Percentiles rank a stretch among this genome's conserved stretches.
phyloP scores from a whole-genome alignment of 306 rosid species.

The Sesbania bispinosa region DNA sequence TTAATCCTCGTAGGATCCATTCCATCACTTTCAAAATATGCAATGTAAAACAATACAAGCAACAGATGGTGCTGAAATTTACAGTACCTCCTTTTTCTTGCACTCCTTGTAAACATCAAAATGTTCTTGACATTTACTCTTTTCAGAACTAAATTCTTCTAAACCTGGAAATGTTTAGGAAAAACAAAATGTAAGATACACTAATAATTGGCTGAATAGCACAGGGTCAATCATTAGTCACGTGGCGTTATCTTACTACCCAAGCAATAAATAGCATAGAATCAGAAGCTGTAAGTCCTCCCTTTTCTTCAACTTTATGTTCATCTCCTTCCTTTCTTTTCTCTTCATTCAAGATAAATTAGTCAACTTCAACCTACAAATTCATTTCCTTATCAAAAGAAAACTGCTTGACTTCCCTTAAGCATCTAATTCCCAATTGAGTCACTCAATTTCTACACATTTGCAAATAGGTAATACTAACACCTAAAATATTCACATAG shows the following conservation, averaged over 20 bases:
- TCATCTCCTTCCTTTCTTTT: background rate
- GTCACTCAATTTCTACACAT: background rate
- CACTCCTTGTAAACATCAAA: constrained; percentile 94
- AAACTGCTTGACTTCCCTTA: background rate
- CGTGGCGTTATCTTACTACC: background rate
- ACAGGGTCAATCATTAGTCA: background rate
- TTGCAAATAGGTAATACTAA: background rate
- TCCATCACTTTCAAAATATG: background rate
- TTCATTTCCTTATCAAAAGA: background rate
- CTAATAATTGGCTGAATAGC: background rate
- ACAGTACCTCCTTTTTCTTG: constrained; percentile 86
- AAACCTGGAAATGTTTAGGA: constrained; percentile 52
- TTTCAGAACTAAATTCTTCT: constrained; percentile 62
- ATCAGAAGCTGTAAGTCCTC: background rate
- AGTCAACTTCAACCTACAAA: background rate
- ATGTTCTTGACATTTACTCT: constrained; percentile 88
- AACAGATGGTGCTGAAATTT: constrained; percentile 8
- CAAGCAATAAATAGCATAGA: background rate
- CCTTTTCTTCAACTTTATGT: background rate
- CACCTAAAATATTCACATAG: background rate
- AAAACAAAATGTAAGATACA: constrained; percentile 1
- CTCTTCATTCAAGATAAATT: background rate
- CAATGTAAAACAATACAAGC: background rate
- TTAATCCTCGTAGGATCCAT: background rate
- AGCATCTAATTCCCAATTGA: constrained; percentile 3